A percentile compares a stretch with the other conserved stretches of the same genome.
Conservation (phyloP, 2,329 filamentous ascomycete species). For the Pestalotiopsis sp. region DNA sequence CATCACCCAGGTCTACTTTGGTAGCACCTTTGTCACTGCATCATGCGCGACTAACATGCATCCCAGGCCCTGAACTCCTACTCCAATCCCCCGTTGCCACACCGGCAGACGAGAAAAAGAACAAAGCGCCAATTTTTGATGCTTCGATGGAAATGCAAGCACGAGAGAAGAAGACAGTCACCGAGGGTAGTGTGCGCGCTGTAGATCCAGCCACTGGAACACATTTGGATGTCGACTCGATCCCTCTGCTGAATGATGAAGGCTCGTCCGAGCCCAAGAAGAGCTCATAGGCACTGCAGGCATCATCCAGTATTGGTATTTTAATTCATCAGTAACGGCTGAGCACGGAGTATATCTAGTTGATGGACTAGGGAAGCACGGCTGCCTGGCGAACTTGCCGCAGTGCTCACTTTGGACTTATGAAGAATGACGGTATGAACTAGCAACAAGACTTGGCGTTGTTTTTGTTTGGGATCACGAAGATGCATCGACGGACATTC, state of each 20-base stretch:
- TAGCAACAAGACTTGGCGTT: conserved; percentile 34
- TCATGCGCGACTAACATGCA: background rate
- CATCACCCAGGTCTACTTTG: background rate
- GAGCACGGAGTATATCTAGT: background rate
- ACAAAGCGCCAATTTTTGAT: conserved; percentile 19
- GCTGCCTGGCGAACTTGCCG: no score
- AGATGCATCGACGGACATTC: no score
- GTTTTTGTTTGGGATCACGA: background rate
- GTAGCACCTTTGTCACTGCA: background rate
- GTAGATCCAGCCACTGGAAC: conserved; percentile 30
- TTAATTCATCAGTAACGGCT: conserved; percentile 24
- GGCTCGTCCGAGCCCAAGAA: conserved; percentile 10
- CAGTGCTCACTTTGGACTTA: no score
- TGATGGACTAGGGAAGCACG: no score
- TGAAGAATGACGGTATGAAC: conserved; percentile 31
- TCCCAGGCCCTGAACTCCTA: conserved; percentile 25
- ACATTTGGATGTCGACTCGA: conserved; percentile 34
- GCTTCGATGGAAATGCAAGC: conserved; percentile 19
- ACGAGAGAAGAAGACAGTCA: conserved; percentile 16
- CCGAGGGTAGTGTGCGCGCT: conserved; percentile 22
- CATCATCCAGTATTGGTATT: background rate
- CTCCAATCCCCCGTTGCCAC: conserved; percentile 41
- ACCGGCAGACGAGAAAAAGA: conserved; percentile 30
- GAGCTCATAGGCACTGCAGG: conserved; percentile 1
- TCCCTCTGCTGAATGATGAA: conserved; percentile 8